Conservation (phyloP, 2,329 filamentous ascomycete genomes). For the Aspergillus sp. region DNA sequence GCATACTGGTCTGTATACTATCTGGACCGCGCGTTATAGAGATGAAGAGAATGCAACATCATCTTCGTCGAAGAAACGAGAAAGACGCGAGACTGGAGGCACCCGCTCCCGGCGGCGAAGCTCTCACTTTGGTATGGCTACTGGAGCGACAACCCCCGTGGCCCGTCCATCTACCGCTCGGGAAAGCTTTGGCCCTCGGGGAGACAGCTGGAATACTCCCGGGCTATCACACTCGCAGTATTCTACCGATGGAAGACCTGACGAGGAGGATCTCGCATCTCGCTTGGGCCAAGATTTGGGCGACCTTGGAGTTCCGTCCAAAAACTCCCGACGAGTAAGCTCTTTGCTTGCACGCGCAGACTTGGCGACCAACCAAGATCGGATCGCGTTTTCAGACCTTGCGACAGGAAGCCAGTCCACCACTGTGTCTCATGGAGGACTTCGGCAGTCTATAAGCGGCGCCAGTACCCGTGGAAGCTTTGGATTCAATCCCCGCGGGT, state of each 20-base stretch:
- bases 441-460: conserved; percentile 67
- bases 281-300: conserved; percentile 64
- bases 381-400: conserved; percentile 70
- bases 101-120: conserved; percentile 62
- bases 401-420: conserved; percentile 41
- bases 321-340: conserved; percentile 73
- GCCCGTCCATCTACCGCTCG: conserved; percentile 58
- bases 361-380: conserved; percentile 75
- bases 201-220: conserved; percentile 38
- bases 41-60: conserved; percentile 50
- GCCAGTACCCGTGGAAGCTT: conserved; percentile 59
- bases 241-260: conserved; percentile 48
- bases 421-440: conserved; percentile 37
- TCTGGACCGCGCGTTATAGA: conserved; percentile 78
- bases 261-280: conserved; percentile 57
- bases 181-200: conserved; percentile 64
- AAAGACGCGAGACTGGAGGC: conserved; percentile 50
- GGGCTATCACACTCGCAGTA: conserved; percentile 33
- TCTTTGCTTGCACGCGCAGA: conserved; percentile 84
- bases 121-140: conserved; percentile 57
- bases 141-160: conserved; percentile 69
- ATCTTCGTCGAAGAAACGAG: conserved; percentile 35
- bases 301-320: conserved; percentile 48
- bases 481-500: conserved; percentile 47
- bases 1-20: conserved; percentile 67